Evolutionary conservation across 495 filamentous ascomycete genomes (phyloP), one percentile per base, ranked within the genome.

Genomic region (Aspergillus biplanus): DNA sequence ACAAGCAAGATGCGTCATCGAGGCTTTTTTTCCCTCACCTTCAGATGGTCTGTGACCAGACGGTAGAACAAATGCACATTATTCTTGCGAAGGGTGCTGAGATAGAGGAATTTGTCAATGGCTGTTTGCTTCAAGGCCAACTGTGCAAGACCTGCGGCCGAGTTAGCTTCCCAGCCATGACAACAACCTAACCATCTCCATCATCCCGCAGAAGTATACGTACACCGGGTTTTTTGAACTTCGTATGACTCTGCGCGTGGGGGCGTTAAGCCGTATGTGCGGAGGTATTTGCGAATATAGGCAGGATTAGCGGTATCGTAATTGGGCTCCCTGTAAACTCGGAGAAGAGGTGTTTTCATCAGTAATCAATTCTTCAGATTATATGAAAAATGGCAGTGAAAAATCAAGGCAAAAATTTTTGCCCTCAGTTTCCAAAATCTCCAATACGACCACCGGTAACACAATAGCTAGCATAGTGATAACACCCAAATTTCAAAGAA

Each of bases 1-100:
- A 54, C 49, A 47, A 58, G 34, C 52, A 53, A 44, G 27, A 48
- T 52, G 37, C 15, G 27, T 42, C 42, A 57, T 54, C 18, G 32
- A 47, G n/a, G 35, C 33, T 62, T 61, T 47, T 52, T 37, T 37
- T 33, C 33, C 21, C 79, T 56, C 75, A 90, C 88, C 80, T 82
- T 90, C 67, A 97, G 86, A 78, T 98, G 90, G 74, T 94, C 89
- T 63, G 93, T 91, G 65, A 97, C 83, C 66, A 99, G 81, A 66
- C 95, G 86, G 83, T 97, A 99, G 82, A 97, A 99, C 53, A 99
- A 84, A 75, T 97, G 92, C 37, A 90, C 85, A 77, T 97, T 97
- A 67, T 91, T 89, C 70, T 87, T 89, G 78, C 94, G 91, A 72
- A 99, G 84, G 33, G 88, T 85, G 67, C 90, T 92, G 71, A 99